Evolutionary conservation across 768 basidiomycete species (phyloP), one percentile per base, ranked within the genome.

Genomic region (Pulveroboletus sp.): DNA sequence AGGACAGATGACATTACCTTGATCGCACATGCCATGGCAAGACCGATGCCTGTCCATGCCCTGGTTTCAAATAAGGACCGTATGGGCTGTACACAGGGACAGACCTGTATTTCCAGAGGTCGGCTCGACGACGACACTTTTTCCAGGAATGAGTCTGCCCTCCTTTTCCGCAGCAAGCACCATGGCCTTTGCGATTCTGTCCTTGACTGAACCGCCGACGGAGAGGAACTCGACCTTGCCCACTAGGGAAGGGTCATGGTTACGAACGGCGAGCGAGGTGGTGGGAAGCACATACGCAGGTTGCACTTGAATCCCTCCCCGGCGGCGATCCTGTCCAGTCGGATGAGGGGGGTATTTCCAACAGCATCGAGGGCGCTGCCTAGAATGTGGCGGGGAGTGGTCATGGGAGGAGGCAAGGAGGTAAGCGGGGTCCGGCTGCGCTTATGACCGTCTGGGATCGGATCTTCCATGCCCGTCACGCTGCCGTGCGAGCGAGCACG

Each of bases 111-210:
- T 95, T 18, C 93, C 93, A 10, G 89, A 91, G 8, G 90, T 96
- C 0, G 96, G 92, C 66, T 99, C 96, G 52, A 99, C 94, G 49
- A 98, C 83, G 45, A 94, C 82, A 57, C 89, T 92, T 69, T 90
- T 76, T 0, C 93, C 93, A 1, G 89, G 89, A 32, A 90, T 76
- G 36, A 99, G 80, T 43, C 74, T 82, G 31, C 93, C 94, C 31
- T 91, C 85, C 47, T 76, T 75, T 74, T 99, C 96, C 6, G 95
- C 96, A n/a, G 85, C 80, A 56, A 93, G 86, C 2, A 98, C 82
- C 95, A 99, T 99, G 10, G 91, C 83, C 67, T 92, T 94, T 26
- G 93, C 94, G 46, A 98, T 95, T 51, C 94, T 76, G 65, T 98
- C 95, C 72, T 99, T 99, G 51, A 97, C 87, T 3, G 89, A 93